Base-by-base conservation (phyloP, 768 basidiomycete species). In the Trametopsis cervina region DNA sequence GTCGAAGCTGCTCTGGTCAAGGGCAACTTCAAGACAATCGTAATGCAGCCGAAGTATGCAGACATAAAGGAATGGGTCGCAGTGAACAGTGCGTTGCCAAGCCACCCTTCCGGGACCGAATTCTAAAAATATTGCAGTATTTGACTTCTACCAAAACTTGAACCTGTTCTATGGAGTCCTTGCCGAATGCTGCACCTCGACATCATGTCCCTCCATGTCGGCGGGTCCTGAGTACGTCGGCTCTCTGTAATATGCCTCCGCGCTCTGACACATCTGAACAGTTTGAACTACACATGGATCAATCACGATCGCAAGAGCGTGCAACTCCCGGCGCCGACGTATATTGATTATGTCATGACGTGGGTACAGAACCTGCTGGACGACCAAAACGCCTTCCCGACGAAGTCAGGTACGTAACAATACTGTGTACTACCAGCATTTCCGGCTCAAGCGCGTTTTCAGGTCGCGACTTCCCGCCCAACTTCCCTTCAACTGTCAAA, bases 1-100 rank as follows among this genome's bases (percentile, higher is more conserved):
- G 90, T 88, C 47, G 93, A 95, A 57, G 86, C 92, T 1, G 91
- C 95, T 0, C 76, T 98, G 38, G 94, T 98, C 50, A 97, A 95
- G 65, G 95, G 95, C 20, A 96, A 93, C 67, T 97, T 96, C 74
- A 97, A 95, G 72, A 96, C 93, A 2, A 97, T 98, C 59, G 93
- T 97, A 49, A 87, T 92, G 68, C 76, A 92, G 46, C 95, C 95
- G 5, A 96, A 95, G 64, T 96, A 94, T 57, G 85, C 89, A 23
- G 91, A 95, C 62, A 83, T 90, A 49, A 94, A 91, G 77, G 93
- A 96, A 63, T 96, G 93, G 93, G 93, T 95, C 23, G 93, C 92
- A 10, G 86, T 92, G 37, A 95, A 95, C 60, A 80, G 93, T 95
- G 58, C 62, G 84, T 76, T 33, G 46, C 41, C 45, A 29, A 21